Conservation (phyloP, 2,329 filamentous ascomycete species). For the Trichoderma endophyticum region DNA sequence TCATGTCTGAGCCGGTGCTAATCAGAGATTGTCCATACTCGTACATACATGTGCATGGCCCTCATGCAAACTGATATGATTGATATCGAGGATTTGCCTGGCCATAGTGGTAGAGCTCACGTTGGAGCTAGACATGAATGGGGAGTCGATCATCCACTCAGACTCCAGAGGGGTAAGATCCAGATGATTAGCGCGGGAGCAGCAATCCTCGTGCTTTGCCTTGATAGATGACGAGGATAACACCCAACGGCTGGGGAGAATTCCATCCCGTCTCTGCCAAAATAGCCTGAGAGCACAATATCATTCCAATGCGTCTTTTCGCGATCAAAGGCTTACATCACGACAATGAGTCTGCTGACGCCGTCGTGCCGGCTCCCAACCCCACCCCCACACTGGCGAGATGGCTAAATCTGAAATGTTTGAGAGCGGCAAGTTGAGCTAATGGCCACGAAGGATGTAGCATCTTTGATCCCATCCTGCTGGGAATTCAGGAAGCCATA, state of each 20-base stretch:
- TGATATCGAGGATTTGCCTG: background rate
- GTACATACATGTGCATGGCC: background rate
- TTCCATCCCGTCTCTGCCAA: background rate
- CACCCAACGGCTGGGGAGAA: background rate
- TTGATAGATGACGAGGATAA: background rate
- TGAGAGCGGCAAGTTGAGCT: background rate
- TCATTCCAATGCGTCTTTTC: background rate
- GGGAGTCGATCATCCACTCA: background rate
- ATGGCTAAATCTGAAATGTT: constrained; percentile 7
- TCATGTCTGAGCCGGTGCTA: background rate
- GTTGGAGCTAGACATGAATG: background rate
- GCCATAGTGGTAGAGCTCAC: background rate
- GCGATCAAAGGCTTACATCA: constrained; percentile 6
- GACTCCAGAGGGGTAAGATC: background rate
- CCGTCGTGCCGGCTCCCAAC: background rate
- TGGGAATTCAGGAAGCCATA: background rate
- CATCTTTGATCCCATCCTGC: background rate
- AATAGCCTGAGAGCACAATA: background rate
- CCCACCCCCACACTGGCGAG: constrained; percentile 10
- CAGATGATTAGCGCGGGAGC: background rate
- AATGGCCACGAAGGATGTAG: background rate
- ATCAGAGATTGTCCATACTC: constrained; percentile 3
- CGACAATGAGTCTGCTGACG: constrained; percentile 13
- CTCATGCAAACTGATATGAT: background rate
- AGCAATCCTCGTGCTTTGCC: background rate